Evolutionary conservation across 2,329 filamentous ascomycete genomes (phyloP), one percentile per base, ranked within the genome.

Genomic region (Hymenotorrendiella dingleyae): DNA sequence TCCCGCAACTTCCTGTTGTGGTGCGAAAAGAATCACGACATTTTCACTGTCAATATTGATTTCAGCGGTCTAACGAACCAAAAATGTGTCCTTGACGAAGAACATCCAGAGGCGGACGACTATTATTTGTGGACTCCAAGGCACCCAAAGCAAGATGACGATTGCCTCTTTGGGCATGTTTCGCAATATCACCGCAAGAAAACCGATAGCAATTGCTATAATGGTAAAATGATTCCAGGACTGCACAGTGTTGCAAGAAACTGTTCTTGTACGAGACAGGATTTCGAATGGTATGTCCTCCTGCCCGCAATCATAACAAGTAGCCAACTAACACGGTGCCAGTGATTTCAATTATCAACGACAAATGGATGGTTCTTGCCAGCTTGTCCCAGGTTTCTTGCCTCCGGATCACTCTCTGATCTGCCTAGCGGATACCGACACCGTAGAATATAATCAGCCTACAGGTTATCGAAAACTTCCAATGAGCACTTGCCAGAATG

Each of bases 301-400:
- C 19, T 9, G 17, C 22, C 23, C 23, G 3, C 20, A n/a, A 22
- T 17, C 43, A 32, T 29, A 33, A 12, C 6, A 42, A 20, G 19
- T 39, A 4, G 5, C 12, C 42, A 16, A 36, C 51, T 56, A 53
- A 58, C 40, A 33, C 29, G 16, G 12, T 19, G 17, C 20, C 52
- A 93, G 87, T 66, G 91, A 94, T 62, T 98, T 88, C 73, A 98
- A 98, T 65, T 98, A 79, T 64, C 82, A 97, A 62, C 78, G 85
- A 35, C 78, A 86, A 63, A 74, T 69, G 21, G 85, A 90, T 58
- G 84, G 84, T 36, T 79, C 84, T 49, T 98, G 93, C 66, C 65
- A 64, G 4, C 77, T 94, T 10, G 88, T 97, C 1, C 64, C 74
- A 0, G 91, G 91, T 11, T 76, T 89, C 29, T 52, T 74, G 8